Conservation (phyloP, 768 basidiomycete genomes). For the Phlegmacium glaucopus region DNA sequence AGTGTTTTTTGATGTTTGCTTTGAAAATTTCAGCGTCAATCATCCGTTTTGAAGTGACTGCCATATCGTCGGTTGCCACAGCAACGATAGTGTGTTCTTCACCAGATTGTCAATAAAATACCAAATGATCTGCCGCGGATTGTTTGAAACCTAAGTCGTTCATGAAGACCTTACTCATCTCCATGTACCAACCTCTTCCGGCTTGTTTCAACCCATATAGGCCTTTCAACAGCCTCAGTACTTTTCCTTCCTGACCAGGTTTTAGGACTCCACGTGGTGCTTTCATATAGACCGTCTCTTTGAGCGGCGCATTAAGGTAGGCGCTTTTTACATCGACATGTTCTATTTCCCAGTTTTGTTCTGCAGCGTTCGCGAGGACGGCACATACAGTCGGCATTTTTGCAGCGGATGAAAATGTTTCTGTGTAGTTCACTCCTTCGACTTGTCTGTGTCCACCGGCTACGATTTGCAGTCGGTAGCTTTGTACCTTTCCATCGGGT, state of each 20-base stretch:
- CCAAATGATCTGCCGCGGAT: too few relatives aligned
- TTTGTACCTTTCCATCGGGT: constrained; percentile 24
- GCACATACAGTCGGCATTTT: constrained; percentile 25
- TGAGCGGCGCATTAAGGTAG: constrained; percentile 27
- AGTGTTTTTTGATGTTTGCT: too few relatives aligned
- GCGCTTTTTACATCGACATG: constrained; percentile 39
- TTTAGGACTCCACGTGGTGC: constrained; percentile 30
- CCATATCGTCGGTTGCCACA: too few relatives aligned
- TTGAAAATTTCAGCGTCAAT: too few relatives aligned
- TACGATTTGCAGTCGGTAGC: constrained; percentile 31
- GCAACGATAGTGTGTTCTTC: too few relatives aligned
- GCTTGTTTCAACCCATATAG: constrained; percentile 39
- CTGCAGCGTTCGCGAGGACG: constrained; percentile 33
- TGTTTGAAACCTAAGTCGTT: constrained; percentile 11
- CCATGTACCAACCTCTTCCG: constrained; percentile 23
- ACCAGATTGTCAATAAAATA: too few relatives aligned
- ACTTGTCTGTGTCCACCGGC: constrained; percentile 35
- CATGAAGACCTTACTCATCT: constrained; percentile 14
- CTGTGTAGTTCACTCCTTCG: constrained; percentile 27
- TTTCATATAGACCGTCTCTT: constrained; percentile 35
- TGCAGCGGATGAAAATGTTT: constrained; percentile 27
- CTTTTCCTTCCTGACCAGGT: constrained; percentile 23
- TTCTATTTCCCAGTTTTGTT: constrained; percentile 30
- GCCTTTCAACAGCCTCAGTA: constrained; percentile 13
- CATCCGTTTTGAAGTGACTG: too few relatives aligned